phyloP scores from a whole-genome alignment of 192 early-diverging fungal genomes.

The Funneliformis mosseae region DNA sequence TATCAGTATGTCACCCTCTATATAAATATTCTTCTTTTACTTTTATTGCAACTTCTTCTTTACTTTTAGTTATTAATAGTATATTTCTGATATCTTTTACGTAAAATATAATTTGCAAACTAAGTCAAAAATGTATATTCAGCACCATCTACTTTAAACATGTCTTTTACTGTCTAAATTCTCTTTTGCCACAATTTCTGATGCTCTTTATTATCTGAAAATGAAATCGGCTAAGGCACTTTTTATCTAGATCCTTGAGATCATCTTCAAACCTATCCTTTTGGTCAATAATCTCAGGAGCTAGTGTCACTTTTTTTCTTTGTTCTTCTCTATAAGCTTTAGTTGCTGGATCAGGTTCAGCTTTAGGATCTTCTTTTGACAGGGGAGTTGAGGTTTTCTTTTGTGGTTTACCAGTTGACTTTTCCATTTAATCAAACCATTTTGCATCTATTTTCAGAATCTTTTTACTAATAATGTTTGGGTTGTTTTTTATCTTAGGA shows the following conservation, averaged over 20 bases:
- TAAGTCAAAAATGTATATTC: no score
- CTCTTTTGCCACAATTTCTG: slow-evolving; percentile 17
- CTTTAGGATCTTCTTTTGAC: not conserved
- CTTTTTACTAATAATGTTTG: no score
- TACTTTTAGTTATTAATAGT: not conserved
- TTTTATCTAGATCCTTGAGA: slow-evolving; percentile 19
- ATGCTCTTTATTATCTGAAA: slow-evolving; percentile 26
- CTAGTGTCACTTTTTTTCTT: no score
- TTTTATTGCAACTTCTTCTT: not conserved
- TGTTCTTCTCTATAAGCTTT: not conserved
- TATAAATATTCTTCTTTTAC: not conserved
- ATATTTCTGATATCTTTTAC: no score
- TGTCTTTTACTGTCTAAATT: no score
- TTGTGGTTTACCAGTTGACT: no score
- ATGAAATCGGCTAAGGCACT: slow-evolving; percentile 11
- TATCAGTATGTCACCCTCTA: not conserved
- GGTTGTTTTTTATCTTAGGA: no score
- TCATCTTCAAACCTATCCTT: not conserved
- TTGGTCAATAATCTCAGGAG: no score
- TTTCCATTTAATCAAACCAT: no score
- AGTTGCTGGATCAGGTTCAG: not conserved
- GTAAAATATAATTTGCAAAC: slow-evolving; percentile 26
- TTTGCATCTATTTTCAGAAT: not conserved
- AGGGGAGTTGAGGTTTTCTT: no score
- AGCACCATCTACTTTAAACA: no score